Evolutionary conservation across 495 filamentous ascomycete species (phyloP).

Genomic region (Haplographium delicatum): DNA sequence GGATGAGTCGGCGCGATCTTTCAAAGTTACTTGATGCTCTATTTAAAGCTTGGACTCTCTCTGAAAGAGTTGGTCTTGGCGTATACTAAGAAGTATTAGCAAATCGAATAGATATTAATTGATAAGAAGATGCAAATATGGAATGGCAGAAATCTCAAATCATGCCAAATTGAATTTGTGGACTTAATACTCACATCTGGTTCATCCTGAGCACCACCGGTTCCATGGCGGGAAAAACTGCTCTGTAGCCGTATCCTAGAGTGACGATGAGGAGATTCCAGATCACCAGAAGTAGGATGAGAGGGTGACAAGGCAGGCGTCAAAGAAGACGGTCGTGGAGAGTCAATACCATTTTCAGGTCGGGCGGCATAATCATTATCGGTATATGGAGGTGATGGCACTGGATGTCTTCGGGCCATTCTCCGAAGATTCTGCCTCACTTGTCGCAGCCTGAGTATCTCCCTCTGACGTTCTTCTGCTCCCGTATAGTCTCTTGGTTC

Average conservation of each 20-base stretch:
- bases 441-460: conserved; percentile 10
- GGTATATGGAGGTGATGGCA: conserved; percentile 23
- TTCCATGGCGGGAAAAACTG: too few relatives aligned
- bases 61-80: conserved; percentile 3
- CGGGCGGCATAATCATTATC: conserved; percentile 14
- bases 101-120: too few relatives aligned
- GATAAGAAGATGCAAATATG: too few relatives aligned
- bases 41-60: conserved; percentile 16
- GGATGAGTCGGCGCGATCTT: conserved; percentile 17
- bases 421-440: conserved; percentile 16
- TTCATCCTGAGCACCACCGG: background rate
- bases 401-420: conserved; percentile 14
- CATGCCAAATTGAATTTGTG: too few relatives aligned
- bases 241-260: too few relatives aligned
- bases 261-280: too few relatives aligned
- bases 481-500: conserved; percentile 28
- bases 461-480: conserved; percentile 11
- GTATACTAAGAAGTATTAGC: conserved; percentile 3
- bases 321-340: conserved; percentile 15
- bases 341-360: conserved; percentile 4
- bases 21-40: conserved; percentile 13
- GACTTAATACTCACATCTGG: background rate
- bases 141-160: too few relatives aligned
- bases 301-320: conserved; percentile 18
- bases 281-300: conserved; percentile 4